Evolutionary conservation across 495 filamentous ascomycete species (phyloP), one percentile per base, ranked within the genome.

Genomic region (Apiosordaria backusii): DNA sequence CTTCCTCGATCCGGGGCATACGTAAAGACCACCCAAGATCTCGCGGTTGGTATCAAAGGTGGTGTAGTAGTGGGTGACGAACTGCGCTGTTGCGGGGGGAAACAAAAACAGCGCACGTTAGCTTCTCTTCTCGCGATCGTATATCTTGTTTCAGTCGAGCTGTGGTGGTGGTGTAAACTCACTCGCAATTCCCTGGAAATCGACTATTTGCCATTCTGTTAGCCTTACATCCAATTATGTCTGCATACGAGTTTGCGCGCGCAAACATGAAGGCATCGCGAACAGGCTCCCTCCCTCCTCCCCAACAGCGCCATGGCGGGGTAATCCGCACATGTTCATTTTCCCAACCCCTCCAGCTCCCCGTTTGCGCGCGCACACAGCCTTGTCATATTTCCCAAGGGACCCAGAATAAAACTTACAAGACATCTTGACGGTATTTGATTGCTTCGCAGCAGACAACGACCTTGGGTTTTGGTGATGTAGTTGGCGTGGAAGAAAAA

Each of bases 31-130:
- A 2, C 77, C 80, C 24, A 98, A 83, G 13, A 74, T 68, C 23
- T 67, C 67, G 64, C 92, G 88, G 75, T 90, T 76, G 58, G 65
- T 58, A 76, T 97, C 93, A 78, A 97, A 96, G 60, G 87, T 88
- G 64, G 86, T 78, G 83, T 97, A 97, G 88, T 97, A 98, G 83
- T 89, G 93, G 24, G 86, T 65, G 60, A 92, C 88, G 79, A 98
- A 98, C 72, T 93, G 82, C 68, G 84, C 93, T 97, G 75, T 61
- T 15, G 19, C 59, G 63, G 26, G 54, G 63, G 26, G 35, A 52
- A 21, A 55, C 54, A 3, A 16, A 59, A 57, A 35, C 40, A 61
- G 55, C 50, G 57, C 19, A 19, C 35, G 68, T 70, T 59, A 68
- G 62, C 27, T 29, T 55, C 60, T 18, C 10, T 57, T 29, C 57